phyloP scores from a whole-genome alignment of 2,329 filamentous ascomycete species.

The Calcarisporium arbuscula region DNA sequence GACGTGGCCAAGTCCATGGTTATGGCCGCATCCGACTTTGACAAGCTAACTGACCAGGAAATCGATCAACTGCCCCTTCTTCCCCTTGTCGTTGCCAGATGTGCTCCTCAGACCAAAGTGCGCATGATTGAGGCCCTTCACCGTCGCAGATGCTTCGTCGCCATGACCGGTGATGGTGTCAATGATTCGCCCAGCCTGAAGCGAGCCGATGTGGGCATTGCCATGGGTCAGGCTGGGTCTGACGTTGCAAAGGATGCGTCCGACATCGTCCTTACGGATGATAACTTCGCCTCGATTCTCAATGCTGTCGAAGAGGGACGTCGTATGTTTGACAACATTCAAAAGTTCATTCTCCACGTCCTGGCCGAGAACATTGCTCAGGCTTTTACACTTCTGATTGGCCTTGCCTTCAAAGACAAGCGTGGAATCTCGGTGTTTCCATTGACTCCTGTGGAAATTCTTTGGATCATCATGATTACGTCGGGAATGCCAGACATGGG shows the following conservation, averaged over 20 bases:
- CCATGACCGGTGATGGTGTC: constrained; percentile 68
- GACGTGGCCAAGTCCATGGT: constrained; percentile 56
- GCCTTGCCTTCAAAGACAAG: constrained; percentile 62
- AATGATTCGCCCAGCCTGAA: constrained; percentile 65
- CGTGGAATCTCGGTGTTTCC: constrained; percentile 62
- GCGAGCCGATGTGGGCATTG: constrained; percentile 63
- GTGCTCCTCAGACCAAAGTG: constrained; percentile 65
- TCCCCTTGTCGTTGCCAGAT: constrained; percentile 63
- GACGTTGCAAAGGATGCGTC: constrained; percentile 66
- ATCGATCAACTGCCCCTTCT: constrained; percentile 57
- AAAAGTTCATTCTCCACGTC: constrained; percentile 64
- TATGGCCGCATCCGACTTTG: constrained; percentile 62
- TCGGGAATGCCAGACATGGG: constrained; percentile 71
- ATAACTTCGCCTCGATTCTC: constrained; percentile 66
- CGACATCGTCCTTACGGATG: constrained; percentile 63
- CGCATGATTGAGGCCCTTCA: constrained; percentile 71
- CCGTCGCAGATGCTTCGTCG: constrained; percentile 56
- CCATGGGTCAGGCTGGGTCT: constrained; percentile 62
- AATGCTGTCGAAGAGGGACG: constrained; percentile 66
- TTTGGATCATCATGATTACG: constrained; percentile 77
- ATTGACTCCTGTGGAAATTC: constrained; percentile 64
- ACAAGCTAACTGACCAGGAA: constrained; percentile 56
- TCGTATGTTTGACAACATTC: constrained; percentile 67
- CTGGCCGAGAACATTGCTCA: constrained; percentile 65
- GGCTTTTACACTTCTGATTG: constrained; percentile 61